Conservation (phyloP, 2,329 filamentous ascomycete genomes). For the Leptoxyphium fumago region DNA sequence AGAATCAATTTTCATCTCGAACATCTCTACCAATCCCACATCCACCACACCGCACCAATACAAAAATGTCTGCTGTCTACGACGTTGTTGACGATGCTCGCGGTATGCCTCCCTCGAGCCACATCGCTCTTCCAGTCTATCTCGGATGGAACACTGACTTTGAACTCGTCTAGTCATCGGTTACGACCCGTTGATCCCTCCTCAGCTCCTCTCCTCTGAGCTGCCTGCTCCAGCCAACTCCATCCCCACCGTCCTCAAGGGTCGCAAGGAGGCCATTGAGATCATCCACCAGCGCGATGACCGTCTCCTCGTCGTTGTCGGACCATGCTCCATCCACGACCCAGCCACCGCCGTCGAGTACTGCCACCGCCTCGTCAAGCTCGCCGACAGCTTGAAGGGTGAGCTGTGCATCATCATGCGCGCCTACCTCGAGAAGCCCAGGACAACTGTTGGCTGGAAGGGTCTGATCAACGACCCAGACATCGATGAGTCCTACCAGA, state of each 20-base stretch:
- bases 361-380: conserved; percentile 58
- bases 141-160: conserved; percentile 1
- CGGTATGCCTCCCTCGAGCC: conserved; percentile 24
- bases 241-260: conserved; percentile 54
- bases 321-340: conserved; percentile 95
- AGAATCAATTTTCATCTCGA: background rate
- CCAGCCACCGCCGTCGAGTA: conserved; percentile 80
- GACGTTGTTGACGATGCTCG: conserved; percentile 36
- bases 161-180: conserved; percentile 52
- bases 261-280: conserved; percentile 52
- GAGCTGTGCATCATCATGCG: conserved; percentile 94
- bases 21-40: background rate
- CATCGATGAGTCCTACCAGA: conserved; percentile 92
- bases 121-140: background rate
- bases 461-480: conserved; percentile 98
- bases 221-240: conserved; percentile 51
- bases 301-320: conserved; percentile 84
- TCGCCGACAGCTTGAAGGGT: conserved; percentile 64
- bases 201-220: conserved; percentile 73
- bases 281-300: conserved; percentile 70
- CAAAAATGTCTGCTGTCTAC: background rate
- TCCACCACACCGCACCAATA: too few species aligned
- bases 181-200: conserved; percentile 85
- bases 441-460: conserved; percentile 98
- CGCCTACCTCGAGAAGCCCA: conserved; percentile 96